These are phyloP conservation scores for Tolypocladium capitatum DNA, from an alignment of 2,329 filamentous ascomycete genomes.

Conservation along the genomic window DNA sequence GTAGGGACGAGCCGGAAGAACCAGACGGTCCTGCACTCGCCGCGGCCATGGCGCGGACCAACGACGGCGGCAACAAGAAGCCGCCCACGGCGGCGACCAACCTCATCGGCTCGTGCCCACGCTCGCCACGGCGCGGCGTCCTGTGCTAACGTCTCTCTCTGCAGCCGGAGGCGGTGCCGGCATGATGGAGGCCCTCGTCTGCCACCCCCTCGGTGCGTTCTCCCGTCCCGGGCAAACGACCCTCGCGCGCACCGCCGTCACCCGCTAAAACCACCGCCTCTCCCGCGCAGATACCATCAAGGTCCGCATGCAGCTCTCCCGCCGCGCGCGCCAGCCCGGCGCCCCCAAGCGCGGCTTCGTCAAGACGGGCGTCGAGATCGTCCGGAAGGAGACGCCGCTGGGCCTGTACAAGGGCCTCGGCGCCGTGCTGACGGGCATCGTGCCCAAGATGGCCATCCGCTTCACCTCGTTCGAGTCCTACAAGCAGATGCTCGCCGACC, in stretches of 20 bases:
- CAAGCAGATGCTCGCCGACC: conserved; percentile 67
- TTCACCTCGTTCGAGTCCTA: conserved; percentile 97
- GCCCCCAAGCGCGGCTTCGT: conserved; percentile 81
- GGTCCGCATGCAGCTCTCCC: conserved; percentile 97
- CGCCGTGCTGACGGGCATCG: conserved; percentile 87
- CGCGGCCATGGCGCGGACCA: conserved; percentile 19
- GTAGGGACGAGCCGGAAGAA: background rate
- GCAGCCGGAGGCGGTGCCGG: conserved; percentile 88
- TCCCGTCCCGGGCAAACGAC: too few species aligned
- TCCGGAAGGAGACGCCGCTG: conserved; percentile 78
- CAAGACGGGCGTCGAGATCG: conserved; percentile 72
- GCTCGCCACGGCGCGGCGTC: too few species aligned
- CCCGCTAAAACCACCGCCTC: background rate
- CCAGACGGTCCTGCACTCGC: background rate
- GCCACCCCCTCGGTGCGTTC: conserved; percentile 73
- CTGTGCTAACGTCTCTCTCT: conserved; percentile 7
- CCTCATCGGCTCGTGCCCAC: conserved; percentile 57
- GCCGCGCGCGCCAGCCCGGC: conserved; percentile 69
- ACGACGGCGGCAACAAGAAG: conserved; percentile 42
- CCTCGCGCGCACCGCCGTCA: too few species aligned
- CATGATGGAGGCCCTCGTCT: conserved; percentile 97
- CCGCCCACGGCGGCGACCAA: conserved; percentile 80
- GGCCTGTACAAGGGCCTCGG: conserved; percentile 97
- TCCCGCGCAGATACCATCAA: conserved; percentile 77
- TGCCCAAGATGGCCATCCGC: conserved; percentile 98